A percentile compares a stretch with the other conserved stretches of the same genome.
These are phyloP conservation scores for Seiridium cupressi DNA, from an alignment of 2,329 filamentous ascomycete species.

Conservation along the genomic window DNA sequence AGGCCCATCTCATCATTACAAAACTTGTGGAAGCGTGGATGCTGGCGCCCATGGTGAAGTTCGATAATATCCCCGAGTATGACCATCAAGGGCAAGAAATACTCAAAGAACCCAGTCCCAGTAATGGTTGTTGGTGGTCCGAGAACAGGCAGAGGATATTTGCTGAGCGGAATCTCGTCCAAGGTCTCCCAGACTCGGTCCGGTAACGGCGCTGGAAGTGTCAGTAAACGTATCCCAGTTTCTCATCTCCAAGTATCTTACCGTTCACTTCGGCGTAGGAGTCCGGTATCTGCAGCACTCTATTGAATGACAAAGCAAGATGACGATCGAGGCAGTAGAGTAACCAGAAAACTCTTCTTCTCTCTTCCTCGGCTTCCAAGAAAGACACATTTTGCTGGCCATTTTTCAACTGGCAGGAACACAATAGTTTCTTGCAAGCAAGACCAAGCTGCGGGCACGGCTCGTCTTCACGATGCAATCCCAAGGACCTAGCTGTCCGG, in stretches of 20 bases:
- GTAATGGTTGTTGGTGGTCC: background rate
- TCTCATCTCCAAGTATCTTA: background rate
- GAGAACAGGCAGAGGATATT: background rate
- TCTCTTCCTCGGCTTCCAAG: background rate
- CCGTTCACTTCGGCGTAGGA: background rate
- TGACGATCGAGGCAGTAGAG: background rate
- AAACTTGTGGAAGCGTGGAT: background rate
- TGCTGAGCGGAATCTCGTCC: background rate
- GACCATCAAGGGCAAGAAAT: background rate
- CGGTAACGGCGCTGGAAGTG: background rate
- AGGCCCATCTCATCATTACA: background rate
- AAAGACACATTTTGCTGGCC: background rate
- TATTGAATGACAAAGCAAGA: background rate
- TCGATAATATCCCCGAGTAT: background rate
- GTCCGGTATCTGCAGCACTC: background rate
- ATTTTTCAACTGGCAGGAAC: background rate
- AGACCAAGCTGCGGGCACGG: background rate
- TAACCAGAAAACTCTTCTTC: background rate
- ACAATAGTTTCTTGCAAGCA: background rate
- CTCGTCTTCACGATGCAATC: background rate
- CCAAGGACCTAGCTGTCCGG: background rate
- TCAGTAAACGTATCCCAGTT: background rate
- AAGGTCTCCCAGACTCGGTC: background rate
- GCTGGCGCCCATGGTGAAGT: background rate
- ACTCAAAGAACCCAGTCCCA: background rate